These are phyloP conservation scores for Amanita pseudoporphyria DNA, from an alignment of 768 basidiomycete species.

Conservation along the genomic window DNA sequence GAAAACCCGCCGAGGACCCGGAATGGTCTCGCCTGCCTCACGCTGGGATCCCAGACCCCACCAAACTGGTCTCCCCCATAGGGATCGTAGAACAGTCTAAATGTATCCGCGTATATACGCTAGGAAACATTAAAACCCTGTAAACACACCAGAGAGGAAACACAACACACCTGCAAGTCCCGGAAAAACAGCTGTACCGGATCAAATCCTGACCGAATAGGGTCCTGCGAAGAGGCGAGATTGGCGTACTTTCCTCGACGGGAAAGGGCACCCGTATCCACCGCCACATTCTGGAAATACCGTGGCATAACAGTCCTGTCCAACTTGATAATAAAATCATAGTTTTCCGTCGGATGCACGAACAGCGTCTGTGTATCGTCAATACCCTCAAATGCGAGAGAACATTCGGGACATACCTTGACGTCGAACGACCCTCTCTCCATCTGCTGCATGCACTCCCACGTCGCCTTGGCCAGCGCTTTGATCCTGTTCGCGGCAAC, in stretches of 20 bases:
- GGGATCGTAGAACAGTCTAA: constrained; percentile 78
- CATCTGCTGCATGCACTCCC: constrained; percentile 43
- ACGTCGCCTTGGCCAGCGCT: constrained; percentile 69
- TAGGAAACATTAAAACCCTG: constrained; percentile 16
- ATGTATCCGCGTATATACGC: constrained; percentile 65
- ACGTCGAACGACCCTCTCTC: constrained; percentile 45
- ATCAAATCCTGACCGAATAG: constrained; percentile 65
- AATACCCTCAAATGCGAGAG: background rate
- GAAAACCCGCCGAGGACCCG: constrained; percentile 80
- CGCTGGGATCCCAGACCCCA: constrained; percentile 76
- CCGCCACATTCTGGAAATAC: constrained; percentile 61
- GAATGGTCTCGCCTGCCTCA: constrained; percentile 56
- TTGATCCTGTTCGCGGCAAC: constrained; percentile 67
- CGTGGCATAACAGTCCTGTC: constrained; percentile 56
- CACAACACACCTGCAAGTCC: constrained; percentile 56
- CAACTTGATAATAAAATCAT: constrained; percentile 77
- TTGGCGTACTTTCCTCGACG: constrained; percentile 37
- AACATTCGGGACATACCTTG: constrained; percentile 33
- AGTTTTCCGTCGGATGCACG: constrained; percentile 73
- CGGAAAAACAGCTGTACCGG: constrained; percentile 56
- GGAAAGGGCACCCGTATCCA: constrained; percentile 38
- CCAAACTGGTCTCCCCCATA: constrained; percentile 75
- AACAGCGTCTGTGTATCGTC: constrained; percentile 57
- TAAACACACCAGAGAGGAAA: background rate
- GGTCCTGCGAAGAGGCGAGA: constrained; percentile 19